Base-by-base conservation (phyloP, 352 stramenopile genomes). In the Phytophthora litchii region DNA sequence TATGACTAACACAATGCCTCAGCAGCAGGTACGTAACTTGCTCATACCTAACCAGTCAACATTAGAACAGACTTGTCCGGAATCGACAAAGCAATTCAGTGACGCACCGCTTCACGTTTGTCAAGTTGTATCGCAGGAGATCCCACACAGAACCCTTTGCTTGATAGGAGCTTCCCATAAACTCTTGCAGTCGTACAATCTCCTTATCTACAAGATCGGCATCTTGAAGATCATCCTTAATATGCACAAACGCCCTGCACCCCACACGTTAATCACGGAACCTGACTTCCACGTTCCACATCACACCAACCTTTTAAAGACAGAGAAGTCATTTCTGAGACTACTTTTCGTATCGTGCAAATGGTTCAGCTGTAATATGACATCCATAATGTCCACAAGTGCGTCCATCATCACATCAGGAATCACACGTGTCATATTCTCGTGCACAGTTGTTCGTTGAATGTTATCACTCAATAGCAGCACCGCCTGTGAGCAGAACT, bases 381-480 rank as follows among this genome's bases (percentile, higher is more conserved):
- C 64, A 53, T 93, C 84, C 50, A 88, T 70, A 20, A 88, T 50
- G 19, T 84, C 57, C 2, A 93, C 23, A n/a, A 91, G 63, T 3
- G 73, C 63, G 44, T 88, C 78, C 36, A 89, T 65, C 6, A 91
- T 61, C 16, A 83, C 54, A 40, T 89, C 80, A 0, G 82, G 82
- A 40, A 91, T 80, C 16, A 83, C 70, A 10, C 76, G 67, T 10
- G 79, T 83, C 19, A 76, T 81, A 53, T 83, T 87, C 47, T 89
- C 80, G 61, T 89, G 80, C 12, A 82, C 70, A 0, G 78, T 86
- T 17, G 82, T 81, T 4, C 79, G 66, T 60, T 91, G 80, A 16
- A 89, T 88, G 37, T 83, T 89, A 63, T 89, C 78, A 47, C 82
- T 89, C 19, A 89, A 49, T 19, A 89, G 59, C 48, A 86, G 63